A percentile compares a stretch with the other conserved stretches of the same genome.
Evolutionary conservation across 2,329 filamentous ascomycete species (phyloP).

Genomic region (Cytospora schulzeri): DNA sequence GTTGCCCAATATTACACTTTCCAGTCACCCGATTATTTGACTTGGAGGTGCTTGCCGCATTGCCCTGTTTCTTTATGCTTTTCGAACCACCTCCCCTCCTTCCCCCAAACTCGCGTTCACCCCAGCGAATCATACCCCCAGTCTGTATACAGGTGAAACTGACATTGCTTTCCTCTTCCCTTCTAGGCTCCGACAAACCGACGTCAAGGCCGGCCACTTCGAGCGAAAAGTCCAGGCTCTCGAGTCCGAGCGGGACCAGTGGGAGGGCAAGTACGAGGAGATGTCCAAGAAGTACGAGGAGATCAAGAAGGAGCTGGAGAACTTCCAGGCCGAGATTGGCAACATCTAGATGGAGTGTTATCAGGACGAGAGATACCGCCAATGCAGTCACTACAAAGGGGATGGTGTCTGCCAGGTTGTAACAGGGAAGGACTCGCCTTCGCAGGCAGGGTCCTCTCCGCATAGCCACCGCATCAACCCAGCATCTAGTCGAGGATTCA

Average conservation of each 20-base stretch:
- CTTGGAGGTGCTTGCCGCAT: constrained; percentile 29
- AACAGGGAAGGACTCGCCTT: constrained; percentile 19
- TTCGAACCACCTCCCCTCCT: neutral
- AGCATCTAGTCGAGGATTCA: constrained; percentile 19
- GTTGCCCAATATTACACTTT: constrained; percentile 41
- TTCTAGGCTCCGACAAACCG: constrained; percentile 90
- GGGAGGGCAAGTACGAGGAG: constrained; percentile 98
- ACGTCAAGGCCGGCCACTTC: constrained; percentile 98
- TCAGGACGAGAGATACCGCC: constrained; percentile 8
- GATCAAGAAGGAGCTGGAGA: constrained; percentile 87
- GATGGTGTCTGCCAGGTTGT: constrained; percentile 19
- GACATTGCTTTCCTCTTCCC: constrained; percentile 26
- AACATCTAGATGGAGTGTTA: constrained; percentile 68
- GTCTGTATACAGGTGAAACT: constrained; percentile 15
- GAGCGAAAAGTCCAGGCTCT: constrained; percentile 99
- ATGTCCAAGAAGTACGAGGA: constrained; percentile 86
- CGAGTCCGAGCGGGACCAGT: constrained; percentile 87
- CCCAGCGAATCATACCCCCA: neutral
- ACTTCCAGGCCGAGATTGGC: constrained; percentile 88
- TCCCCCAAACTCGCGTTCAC: neutral
- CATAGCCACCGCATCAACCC: constrained; percentile 15
- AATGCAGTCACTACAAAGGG: constrained; percentile 10
- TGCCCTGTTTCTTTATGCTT: constrained; percentile 23
- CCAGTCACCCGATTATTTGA: constrained; percentile 28
- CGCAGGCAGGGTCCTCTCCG: constrained; percentile 5